phyloP scores from a whole-genome alignment of 1,284 basidiomycete genomes.

The Cystobasidium sp. region DNA sequence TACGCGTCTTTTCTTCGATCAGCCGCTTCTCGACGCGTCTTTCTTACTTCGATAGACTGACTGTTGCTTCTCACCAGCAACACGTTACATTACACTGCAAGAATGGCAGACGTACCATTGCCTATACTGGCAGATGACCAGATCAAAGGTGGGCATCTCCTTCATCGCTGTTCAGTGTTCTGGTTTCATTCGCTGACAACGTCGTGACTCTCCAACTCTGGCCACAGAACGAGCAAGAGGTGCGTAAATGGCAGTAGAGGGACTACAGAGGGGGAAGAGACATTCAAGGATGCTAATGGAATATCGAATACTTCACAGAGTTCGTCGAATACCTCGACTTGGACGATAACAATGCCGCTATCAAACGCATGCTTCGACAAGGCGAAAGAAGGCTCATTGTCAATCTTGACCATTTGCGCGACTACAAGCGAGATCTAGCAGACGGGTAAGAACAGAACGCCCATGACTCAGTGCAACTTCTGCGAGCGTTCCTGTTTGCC shows the following conservation, averaged over 20 bases:
- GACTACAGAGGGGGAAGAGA: background rate
- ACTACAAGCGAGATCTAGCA: slow-evolving; percentile 79
- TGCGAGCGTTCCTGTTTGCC: background rate
- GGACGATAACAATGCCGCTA: slow-evolving; percentile 60
- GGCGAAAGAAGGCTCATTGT: slow-evolving; percentile 89
- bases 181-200: slow-evolving; percentile 51
- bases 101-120: slow-evolving; percentile 34
- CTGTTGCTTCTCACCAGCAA: background rate
- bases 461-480: background rate
- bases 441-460: slow-evolving; percentile 58
- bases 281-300: background rate
- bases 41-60: background rate
- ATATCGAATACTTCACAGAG: slow-evolving; percentile 3
- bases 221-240: slow-evolving; percentile 41
- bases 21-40: background rate
- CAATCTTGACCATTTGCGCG: slow-evolving; percentile 94
- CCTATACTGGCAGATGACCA: slow-evolving; percentile 37
- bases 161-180: slow-evolving; percentile 19
- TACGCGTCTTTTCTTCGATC: slow-evolving; percentile 12
- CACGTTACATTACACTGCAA: slow-evolving; percentile 23
- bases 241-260: background rate
- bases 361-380: slow-evolving; percentile 79
- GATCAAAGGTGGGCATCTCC: slow-evolving; percentile 34
- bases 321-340: slow-evolving; percentile 35
- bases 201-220: slow-evolving; percentile 36